phyloP scores from a whole-genome alignment of 2,329 filamentous ascomycete species.

The Diaporthe velutina region DNA sequence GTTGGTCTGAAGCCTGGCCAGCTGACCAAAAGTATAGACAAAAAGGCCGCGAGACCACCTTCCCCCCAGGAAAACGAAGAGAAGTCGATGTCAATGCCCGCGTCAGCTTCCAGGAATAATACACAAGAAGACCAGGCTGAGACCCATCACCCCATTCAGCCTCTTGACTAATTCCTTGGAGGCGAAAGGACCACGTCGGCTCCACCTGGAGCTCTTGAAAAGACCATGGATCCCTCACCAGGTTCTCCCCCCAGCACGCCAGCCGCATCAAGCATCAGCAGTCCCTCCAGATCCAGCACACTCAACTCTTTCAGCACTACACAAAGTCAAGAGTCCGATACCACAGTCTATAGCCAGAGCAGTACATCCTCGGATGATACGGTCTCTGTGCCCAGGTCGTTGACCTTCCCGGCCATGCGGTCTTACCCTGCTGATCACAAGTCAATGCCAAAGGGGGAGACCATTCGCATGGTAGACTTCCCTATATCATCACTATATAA shows the following conservation, averaged over 20 bases:
- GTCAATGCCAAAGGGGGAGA: background rate
- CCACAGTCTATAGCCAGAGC: background rate
- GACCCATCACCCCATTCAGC: background rate
- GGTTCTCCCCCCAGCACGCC: background rate
- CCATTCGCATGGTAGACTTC: background rate
- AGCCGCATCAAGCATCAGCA: background rate
- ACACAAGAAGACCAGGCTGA: background rate
- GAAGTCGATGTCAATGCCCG: background rate
- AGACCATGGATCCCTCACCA: background rate
- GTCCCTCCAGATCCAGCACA: conserved; percentile 6
- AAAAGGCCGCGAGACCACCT: background rate
- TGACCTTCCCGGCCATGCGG: background rate
- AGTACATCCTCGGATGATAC: background rate
- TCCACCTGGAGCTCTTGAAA: background rate
- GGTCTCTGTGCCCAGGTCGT: background rate
- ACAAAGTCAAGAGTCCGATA: background rate
- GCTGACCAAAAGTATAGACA: background rate
- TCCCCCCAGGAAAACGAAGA: background rate
- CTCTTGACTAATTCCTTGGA: background rate
- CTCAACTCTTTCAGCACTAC: background rate
- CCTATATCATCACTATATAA: too few relatives aligned
- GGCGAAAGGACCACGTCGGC: background rate
- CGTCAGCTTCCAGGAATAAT: background rate
- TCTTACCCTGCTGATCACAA: background rate
- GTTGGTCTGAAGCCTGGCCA: background rate